A percentile compares a stretch with the other conserved stretches of the same genome.
Conservation (phyloP, 495 filamentous ascomycete genomes). For the Aspergillus sparsus region DNA sequence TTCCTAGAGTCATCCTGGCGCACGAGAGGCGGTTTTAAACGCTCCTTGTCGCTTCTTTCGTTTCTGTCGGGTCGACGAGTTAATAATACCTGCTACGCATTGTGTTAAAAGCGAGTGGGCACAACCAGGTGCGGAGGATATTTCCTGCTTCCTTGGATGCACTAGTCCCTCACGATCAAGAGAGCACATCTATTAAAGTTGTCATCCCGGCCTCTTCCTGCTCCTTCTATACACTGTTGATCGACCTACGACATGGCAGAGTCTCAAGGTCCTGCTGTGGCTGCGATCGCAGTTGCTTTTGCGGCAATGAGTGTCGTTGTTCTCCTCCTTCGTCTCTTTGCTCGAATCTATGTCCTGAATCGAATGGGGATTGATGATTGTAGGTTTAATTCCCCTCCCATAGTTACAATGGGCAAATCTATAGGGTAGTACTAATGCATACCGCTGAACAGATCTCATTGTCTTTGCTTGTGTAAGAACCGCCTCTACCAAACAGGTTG, state of each 20-base stretch:
- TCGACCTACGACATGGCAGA: conserved; percentile 14
- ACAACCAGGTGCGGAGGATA: background rate
- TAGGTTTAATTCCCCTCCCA: conserved; percentile 20
- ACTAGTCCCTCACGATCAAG: background rate
- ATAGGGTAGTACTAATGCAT: background rate
- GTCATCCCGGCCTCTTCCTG: background rate
- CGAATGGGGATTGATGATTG: conserved; percentile 42
- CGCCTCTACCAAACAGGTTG: background rate
- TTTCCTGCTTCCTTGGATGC: background rate
- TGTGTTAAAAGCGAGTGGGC: background rate
- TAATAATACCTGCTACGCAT: too few species aligned
- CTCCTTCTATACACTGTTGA: background rate
- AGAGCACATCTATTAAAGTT: background rate
- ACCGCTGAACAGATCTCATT: conserved; percentile 33
- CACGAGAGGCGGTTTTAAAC: background rate
- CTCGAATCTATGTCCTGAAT: conserved; percentile 37
- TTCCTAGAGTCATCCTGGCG: background rate
- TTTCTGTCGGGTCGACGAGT: background rate
- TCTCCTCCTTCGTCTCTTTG: conserved; percentile 38
- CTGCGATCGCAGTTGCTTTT: conserved; percentile 38
- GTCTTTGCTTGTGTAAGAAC: conserved; percentile 38
- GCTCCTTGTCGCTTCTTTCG: background rate
- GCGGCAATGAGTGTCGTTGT: conserved; percentile 38
- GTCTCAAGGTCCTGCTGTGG: conserved; percentile 35
- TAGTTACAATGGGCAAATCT: background rate